phyloP scores from a whole-genome alignment of 768 basidiomycete species.

The Auricularia auricula-judae region DNA sequence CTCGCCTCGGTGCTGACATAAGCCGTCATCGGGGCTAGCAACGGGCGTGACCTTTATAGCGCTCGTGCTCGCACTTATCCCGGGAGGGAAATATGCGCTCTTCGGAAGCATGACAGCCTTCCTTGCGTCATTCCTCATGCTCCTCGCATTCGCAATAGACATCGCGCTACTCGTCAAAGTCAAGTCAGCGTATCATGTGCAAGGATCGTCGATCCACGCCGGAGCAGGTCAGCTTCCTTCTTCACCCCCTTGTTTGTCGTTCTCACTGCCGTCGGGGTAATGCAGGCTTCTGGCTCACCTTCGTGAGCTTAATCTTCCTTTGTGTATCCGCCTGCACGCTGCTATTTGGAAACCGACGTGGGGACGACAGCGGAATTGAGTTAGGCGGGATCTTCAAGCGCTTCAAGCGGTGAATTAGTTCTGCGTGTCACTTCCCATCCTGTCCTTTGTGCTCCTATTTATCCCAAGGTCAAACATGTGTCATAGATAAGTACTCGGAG shows the following conservation, averaged over 20 bases:
- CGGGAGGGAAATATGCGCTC: not conserved
- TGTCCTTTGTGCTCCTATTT: not conserved
- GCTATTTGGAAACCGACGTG: constrained; percentile 51
- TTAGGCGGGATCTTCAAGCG: not conserved
- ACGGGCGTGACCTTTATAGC: constrained; percentile 52
- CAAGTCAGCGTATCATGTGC: constrained; percentile 31
- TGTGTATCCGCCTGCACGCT: constrained; percentile 56
- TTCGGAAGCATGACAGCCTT: constrained; percentile 30
- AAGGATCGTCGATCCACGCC: constrained; percentile 39
- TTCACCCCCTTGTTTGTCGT: not conserved
- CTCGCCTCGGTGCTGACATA: too few species aligned
- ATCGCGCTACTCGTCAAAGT: constrained; percentile 59
- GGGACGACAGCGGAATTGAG: not conserved
- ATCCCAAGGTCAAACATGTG: too few species aligned
- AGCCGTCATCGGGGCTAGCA: constrained; percentile 18
- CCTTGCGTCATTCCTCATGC: constrained; percentile 54
- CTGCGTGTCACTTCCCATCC: not conserved
- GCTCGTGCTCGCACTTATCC: constrained; percentile 35
- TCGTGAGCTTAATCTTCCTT: constrained; percentile 54
- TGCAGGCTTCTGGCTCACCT: constrained; percentile 66
- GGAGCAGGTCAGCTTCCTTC: constrained; percentile 43
- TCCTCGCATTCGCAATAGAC: constrained; percentile 68
- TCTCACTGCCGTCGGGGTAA: not conserved
- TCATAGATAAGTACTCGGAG: too few species aligned
- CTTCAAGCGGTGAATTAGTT: not conserved